These are phyloP conservation scores for Trametes cinnabarina DNA, from an alignment of 768 basidiomycete species.

Conservation along the genomic window DNA sequence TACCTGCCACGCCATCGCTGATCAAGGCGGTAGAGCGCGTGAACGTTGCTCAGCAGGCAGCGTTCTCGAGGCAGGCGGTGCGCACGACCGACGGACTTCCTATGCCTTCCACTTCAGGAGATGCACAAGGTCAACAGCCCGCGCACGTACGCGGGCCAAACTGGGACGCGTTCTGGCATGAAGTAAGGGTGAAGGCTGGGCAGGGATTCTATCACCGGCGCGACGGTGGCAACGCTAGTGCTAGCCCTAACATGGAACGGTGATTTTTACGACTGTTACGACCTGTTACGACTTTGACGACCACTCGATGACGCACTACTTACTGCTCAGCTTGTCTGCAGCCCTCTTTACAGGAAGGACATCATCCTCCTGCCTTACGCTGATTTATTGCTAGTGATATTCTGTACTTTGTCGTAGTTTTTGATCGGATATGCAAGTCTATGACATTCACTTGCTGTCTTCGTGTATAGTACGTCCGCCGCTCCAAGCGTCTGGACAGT, in stretches of 20 bases:
- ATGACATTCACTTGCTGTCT: too few relatives aligned
- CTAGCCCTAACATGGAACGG: not conserved
- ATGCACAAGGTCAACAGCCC: not conserved
- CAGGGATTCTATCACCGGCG: constrained; percentile 17
- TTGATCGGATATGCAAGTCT: not conserved
- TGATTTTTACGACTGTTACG: constrained; percentile 11
- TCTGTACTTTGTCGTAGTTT: not conserved
- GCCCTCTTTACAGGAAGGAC: not conserved
- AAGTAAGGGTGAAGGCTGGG: constrained; percentile 37
- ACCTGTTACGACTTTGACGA: constrained; percentile 6
- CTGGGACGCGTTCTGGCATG: constrained; percentile 49
- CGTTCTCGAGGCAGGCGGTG: constrained; percentile 33
- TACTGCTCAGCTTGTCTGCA: not conserved
- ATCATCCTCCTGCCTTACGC: not conserved
- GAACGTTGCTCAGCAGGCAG: constrained; percentile 51
- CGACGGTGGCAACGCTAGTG: not conserved
- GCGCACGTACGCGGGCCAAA: constrained; percentile 18
- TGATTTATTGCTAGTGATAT: constrained; percentile 17
- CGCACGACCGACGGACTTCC: constrained; percentile 11
- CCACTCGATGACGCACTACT: not conserved
- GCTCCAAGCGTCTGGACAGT: too few relatives aligned
- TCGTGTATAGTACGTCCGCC: too few relatives aligned
- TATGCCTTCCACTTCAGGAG: not conserved
- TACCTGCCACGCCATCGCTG: constrained; percentile 64
- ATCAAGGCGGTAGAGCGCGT: constrained; percentile 63